These are phyloP conservation scores for Yarrowia galli DNA, from an alignment of 1,139 yeast species.

Conservation along the genomic window DNA sequence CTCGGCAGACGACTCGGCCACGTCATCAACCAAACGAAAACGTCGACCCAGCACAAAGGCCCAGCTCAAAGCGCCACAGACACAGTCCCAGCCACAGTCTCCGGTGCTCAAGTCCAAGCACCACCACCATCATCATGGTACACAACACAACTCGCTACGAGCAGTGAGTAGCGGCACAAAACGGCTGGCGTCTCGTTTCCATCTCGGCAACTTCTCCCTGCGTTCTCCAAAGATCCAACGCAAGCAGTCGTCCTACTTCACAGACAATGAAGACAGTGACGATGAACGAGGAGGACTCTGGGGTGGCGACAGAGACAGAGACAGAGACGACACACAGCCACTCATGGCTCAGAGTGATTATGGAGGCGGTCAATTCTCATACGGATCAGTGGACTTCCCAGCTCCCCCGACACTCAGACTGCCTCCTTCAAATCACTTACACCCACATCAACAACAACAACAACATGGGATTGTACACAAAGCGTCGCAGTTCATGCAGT, in stretches of 20 bases:
- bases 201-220: conserved; percentile 27
- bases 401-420: conserved; percentile 3
- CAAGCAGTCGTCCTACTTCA: conserved; percentile 31
- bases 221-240: conserved; percentile 34
- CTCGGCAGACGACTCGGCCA: conserved; percentile 3
- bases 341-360: conserved; percentile 10
- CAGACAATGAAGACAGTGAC: conserved; percentile 29
- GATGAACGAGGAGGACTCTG: background rate
- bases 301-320: background rate
- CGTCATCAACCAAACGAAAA: background rate
- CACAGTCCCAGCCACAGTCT: conserved; percentile 9
- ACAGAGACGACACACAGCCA: conserved; percentile 5
- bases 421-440: background rate
- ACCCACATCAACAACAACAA: too few species aligned
- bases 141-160: conserved; percentile 9
- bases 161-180: conserved; percentile 13
- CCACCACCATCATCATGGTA: background rate
- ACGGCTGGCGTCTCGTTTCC: conserved; percentile 7
- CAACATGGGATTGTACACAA: background rate
- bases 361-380: too few species aligned
- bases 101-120: conserved; percentile 20
- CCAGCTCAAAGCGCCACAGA: conserved; percentile 8
- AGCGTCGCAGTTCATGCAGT: conserved; percentile 31
- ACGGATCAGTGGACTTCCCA: conserved; percentile 11
- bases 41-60: background rate